Base-by-base conservation (phyloP, 352 stramenopile genomes). In the Pythium graminicola region DNA sequence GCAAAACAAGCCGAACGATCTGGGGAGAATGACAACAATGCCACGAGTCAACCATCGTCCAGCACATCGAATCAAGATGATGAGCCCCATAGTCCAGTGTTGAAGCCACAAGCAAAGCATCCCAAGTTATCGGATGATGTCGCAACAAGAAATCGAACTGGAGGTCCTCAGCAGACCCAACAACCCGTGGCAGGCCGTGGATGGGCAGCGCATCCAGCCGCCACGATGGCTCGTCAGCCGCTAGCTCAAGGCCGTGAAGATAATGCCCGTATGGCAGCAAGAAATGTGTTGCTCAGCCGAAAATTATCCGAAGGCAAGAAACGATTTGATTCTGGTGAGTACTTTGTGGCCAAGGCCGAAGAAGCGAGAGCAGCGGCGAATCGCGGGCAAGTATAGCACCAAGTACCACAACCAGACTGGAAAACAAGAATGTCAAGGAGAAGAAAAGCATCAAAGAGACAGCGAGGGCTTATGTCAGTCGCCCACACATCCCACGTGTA, bases 251-350 rank as follows among this genome's bases (percentile, higher is more conserved):
- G 20, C 9, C 49, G 40, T 16, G 35, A 49, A 3, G 39, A 50
- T 28, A 28, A 53, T 32, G 26, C 51, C 54, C 29, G 49, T 49
- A 62, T 87, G 2, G 67, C 64, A 1, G 75, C 73, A 10, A 67
- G 74, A 22, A 90, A 76, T 60, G 39, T 93, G 16, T 60, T 90
- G 11, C 50, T 90, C 20, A 76, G 82, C 46, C 72, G 73, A 32
- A 85, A 84, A 32, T 53, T 93, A 2, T 60, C 73, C 1, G 77
- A 93, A 54, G 68, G 45, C 4, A 48, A 76, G 4, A 88, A 89
- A 52, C 70, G 70, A 11, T 90, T 93, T 45, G 80, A 90, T 59
- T 89, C 80, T 55, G 77, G 70, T 8, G 82, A 90, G 52, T 73
- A 90, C 51, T 92, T 81, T 54, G 46, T 42, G 5, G 51, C 59